phyloP scores from a whole-genome alignment of 441 rosid species.

The Adansonia rubrostipa region DNA sequence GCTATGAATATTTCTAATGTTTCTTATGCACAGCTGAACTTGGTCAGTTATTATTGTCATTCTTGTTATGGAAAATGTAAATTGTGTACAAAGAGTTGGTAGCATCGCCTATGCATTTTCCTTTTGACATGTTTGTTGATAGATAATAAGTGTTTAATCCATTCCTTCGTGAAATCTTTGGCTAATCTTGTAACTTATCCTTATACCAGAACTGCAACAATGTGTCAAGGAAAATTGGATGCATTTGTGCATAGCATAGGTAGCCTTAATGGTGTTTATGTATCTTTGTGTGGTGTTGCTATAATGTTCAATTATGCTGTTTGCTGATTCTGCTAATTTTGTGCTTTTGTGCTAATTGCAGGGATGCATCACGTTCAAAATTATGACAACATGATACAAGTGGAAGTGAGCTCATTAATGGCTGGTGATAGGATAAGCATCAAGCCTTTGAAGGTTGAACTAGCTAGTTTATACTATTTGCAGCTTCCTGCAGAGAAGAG shows the following conservation, averaged over 20 bases:
- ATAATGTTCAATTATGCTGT: conserved; percentile 9
- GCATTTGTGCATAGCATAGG: not conserved
- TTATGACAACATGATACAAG: conserved; percentile 51
- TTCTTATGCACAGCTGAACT: conserved; percentile 3
- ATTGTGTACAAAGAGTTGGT: not conserved
- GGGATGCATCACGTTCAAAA: conserved; percentile 57
- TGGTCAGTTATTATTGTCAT: conserved; percentile 7
- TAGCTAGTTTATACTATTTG: conserved; percentile 82
- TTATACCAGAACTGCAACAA: not conserved
- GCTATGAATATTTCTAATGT: conserved; percentile 49
- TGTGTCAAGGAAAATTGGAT: conserved; percentile 8
- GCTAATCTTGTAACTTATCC: not conserved
- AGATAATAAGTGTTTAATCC: not conserved
- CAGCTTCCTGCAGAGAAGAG: conserved; percentile 78
- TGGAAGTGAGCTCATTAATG: conserved; percentile 47
- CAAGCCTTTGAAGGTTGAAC: conserved; percentile 72
- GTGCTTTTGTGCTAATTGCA: conserved; percentile 46
- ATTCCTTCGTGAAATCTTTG: conserved; percentile 19
- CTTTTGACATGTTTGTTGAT: not conserved
- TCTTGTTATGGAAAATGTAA: not conserved
- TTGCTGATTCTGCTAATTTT: conserved; percentile 23
- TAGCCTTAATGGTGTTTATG: conserved; percentile 11
- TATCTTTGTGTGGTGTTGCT: not conserved
- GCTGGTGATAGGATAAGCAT: conserved; percentile 44
- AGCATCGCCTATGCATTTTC: not conserved